Base-by-base conservation (phyloP, 306 rosid species). In the Rosa persica region DNA sequence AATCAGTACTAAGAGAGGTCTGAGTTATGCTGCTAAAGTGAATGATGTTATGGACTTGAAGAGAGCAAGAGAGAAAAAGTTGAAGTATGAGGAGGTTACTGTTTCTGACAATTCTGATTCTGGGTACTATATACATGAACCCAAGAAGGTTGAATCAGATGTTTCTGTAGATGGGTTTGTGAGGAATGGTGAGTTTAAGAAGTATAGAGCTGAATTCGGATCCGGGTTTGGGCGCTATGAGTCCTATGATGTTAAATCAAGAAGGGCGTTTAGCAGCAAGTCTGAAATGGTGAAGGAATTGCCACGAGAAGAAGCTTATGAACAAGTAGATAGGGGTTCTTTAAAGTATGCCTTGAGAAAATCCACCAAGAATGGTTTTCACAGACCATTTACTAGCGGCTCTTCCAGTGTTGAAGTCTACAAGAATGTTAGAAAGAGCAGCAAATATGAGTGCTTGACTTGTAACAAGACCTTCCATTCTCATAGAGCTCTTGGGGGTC, bases 31-130 rank as follows among this genome's bases (percentile, higher is more conserved):
- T 25, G 58, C 84, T 27, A 55, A 68, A 49, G 79, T 84, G 30
- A 81, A 72, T 76, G 84, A 79, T 54, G 12, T 54, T 73, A 74
- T 65, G 58, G 76, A 68, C 77, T 74, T 79, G 84, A 79, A 83
- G 85, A 34, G 70, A 73, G 73, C 23, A 43, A 83, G 60, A 70
- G 90, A 81, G 27, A 3, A 16, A 39, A 82, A 85, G 78, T 55
- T 81, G 11, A 89, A 89, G 69, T 79, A 64, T 73, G 80, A 78
- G 49, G 84, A 84, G 73, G 15, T 74, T 27, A 82, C 70, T 62
- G 83, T 36, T 77, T 90, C 91, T 74, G 89, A 90, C 62, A 86
- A 88, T 78, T 89, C 93, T 38, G 91, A 91, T 89, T 89, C 93
- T 48, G 89, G 89, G 83, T 86, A 79, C 77, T 84, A 86, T 44